A percentile compares a stretch with the other conserved stretches of the same genome.
These are phyloP conservation scores for Penicillium ochrochloron DNA, from an alignment of 495 filamentous ascomycete genomes.

Conservation along the genomic window DNA sequence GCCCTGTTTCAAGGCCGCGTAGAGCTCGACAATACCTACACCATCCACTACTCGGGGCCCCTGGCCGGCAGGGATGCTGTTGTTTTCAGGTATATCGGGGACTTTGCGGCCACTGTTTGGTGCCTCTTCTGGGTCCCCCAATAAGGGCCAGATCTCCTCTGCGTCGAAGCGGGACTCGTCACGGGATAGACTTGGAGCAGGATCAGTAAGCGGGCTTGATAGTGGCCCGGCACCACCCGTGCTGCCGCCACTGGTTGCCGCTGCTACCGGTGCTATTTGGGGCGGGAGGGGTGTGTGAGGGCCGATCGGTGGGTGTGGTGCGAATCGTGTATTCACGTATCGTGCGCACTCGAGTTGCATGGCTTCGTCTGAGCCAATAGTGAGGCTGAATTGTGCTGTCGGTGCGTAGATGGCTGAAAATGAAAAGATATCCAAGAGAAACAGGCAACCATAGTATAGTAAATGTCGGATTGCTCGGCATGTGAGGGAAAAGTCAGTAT, in stretches of 20 bases:
- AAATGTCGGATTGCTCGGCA: conserved; percentile 85
- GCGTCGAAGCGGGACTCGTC: conserved; percentile 37
- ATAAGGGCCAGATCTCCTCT: conserved; percentile 52
- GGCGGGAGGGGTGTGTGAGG: conserved; percentile 27
- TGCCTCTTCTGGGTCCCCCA: conserved; percentile 32
- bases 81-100: conserved; percentile 14
- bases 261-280: conserved; percentile 10
- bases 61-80: conserved; percentile 13
- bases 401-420: conserved; percentile 89
- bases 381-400: conserved; percentile 73
- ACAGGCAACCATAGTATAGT: conserved; percentile 84
- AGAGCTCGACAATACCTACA: conserved; percentile 61
- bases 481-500: conserved; percentile 82
- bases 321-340: conserved; percentile 67
- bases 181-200: conserved; percentile 25
- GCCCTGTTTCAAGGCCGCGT: conserved; percentile 76
- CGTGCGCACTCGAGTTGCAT: conserved; percentile 84
- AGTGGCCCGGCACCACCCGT: conserved; percentile 20
- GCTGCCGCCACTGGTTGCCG: conserved; percentile 20
- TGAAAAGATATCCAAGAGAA: conserved; percentile 90
- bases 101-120: conserved; percentile 27
- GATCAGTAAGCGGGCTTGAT: conserved; percentile 29
- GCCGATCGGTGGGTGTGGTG: conserved; percentile 37
- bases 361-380: conserved; percentile 67
- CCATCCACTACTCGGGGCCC: conserved; percentile 39